Evolutionary conservation across 345 rosid genomes (phyloP).

Genomic region (Euphorbia peplus): DNA sequence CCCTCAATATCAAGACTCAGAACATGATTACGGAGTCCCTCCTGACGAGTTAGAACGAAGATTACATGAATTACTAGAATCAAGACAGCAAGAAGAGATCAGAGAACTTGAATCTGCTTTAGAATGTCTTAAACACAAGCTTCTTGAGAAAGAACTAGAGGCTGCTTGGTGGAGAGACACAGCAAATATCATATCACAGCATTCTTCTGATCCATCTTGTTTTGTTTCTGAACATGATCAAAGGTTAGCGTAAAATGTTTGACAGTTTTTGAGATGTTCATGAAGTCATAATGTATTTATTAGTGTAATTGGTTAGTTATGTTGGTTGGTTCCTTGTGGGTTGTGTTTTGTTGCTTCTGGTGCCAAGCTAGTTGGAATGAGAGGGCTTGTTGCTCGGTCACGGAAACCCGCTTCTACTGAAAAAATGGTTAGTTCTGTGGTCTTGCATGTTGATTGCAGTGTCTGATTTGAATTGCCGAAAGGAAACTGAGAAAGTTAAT

Average conservation of each 20-base stretch:
- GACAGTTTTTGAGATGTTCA: constrained; percentile 1
- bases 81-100: constrained; percentile 64
- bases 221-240: constrained; percentile 1
- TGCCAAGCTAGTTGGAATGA: no score
- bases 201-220: constrained; percentile 34
- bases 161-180: constrained; percentile 78
- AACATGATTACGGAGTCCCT: constrained; percentile 41
- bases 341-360: no score
- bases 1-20: constrained; percentile 21
- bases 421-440: no score
- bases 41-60: constrained; percentile 67
- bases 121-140: constrained; percentile 37
- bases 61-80: constrained; percentile 57
- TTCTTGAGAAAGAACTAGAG: constrained; percentile 58
- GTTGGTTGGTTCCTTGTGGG: neutral
- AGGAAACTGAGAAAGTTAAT: constrained; percentile 2
- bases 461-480: neutral
- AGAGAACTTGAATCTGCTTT: constrained; percentile 61
- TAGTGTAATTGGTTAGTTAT: neutral
- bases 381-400: no score
- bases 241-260: neutral
- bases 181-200: constrained; percentile 44
- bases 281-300: neutral
- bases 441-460: neutral
- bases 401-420: no score